Conservation (phyloP, 1,284 basidiomycete species). For the Albatrellus sp. region DNA sequence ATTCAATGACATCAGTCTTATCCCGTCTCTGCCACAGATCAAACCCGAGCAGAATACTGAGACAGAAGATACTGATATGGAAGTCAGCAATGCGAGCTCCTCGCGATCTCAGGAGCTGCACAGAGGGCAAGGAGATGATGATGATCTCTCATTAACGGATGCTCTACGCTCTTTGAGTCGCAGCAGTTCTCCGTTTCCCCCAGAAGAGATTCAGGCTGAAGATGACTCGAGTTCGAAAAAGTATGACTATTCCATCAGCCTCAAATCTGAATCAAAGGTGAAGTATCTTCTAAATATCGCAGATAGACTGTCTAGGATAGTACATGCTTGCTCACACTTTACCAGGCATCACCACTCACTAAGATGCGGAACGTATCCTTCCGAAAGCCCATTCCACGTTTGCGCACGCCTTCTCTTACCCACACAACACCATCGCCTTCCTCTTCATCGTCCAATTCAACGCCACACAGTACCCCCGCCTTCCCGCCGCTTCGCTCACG, state of each 20-base stretch:
- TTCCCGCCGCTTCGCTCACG: slow-evolving; percentile 24
- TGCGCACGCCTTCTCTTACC: slow-evolving; percentile 63
- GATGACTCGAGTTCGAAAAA: slow-evolving; percentile 32
- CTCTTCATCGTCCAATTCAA: slow-evolving; percentile 48
- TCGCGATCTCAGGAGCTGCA: slow-evolving; percentile 26
- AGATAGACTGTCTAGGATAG: not conserved
- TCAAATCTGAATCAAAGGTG: slow-evolving; percentile 56
- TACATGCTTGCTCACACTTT: not conserved
- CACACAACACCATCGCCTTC: slow-evolving; percentile 51
- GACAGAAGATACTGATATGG: slow-evolving; percentile 16
- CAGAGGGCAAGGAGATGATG: slow-evolving; percentile 21
- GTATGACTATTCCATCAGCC: slow-evolving; percentile 49
- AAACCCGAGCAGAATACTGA: slow-evolving; percentile 2
- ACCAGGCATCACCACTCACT: slow-evolving; percentile 53
- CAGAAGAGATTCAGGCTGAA: slow-evolving; percentile 21
- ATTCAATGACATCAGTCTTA: slow-evolving; percentile 14
- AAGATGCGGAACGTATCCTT: slow-evolving; percentile 55
- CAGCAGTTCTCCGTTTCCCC: slow-evolving; percentile 32
- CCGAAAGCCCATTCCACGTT: slow-evolving; percentile 38
- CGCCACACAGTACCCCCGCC: slow-evolving; percentile 44
- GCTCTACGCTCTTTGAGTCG: slow-evolving; percentile 49
- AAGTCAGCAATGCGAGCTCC: slow-evolving; percentile 35
- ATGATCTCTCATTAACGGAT: slow-evolving; percentile 42
- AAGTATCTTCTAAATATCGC: slow-evolving; percentile 10
- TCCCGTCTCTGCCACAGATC: slow-evolving; percentile 6